These are phyloP conservation scores for Epichloe gansuensis DNA, from an alignment of 2,329 filamentous ascomycete species.

Conservation along the genomic window DNA sequence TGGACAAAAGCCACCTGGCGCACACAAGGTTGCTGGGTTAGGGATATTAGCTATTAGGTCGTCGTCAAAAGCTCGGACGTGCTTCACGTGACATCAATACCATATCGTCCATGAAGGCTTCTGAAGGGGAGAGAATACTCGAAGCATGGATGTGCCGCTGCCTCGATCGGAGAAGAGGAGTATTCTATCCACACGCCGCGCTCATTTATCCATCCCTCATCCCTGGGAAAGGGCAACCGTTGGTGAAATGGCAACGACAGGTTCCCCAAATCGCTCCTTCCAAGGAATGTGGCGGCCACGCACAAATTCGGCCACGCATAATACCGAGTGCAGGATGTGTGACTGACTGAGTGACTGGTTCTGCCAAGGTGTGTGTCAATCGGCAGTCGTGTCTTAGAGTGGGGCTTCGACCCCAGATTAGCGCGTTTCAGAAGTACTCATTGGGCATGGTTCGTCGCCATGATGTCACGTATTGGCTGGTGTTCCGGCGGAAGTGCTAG, in stretches of 20 bases:
- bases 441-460: slow-evolving; percentile 5
- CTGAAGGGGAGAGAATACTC: too few species aligned
- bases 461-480: background rate
- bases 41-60: too few species aligned
- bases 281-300: background rate
- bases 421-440: slow-evolving; percentile 11
- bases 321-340: slow-evolving; percentile 1
- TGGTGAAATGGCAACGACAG: too few species aligned
- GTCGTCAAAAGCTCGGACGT: too few species aligned
- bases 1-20: background rate
- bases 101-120: too few species aligned
- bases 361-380: slow-evolving; percentile 6
- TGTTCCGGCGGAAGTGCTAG: background rate
- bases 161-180: too few species aligned
- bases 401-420: slow-evolving; percentile 7
- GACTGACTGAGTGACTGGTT: background rate
- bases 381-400: slow-evolving; percentile 3
- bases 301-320: background rate
- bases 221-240: too few species aligned
- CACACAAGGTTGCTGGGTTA: too few species aligned
- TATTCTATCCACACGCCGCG: too few species aligned
- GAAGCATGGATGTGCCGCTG: too few species aligned
- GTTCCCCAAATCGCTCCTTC: background rate
- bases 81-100: too few species aligned
- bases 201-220: too few species aligned